Percentiles rank a stretch among this genome's conserved stretches.
Conservation (phyloP, 2,329 filamentous ascomycete species). For the Fusarium siculi region DNA sequence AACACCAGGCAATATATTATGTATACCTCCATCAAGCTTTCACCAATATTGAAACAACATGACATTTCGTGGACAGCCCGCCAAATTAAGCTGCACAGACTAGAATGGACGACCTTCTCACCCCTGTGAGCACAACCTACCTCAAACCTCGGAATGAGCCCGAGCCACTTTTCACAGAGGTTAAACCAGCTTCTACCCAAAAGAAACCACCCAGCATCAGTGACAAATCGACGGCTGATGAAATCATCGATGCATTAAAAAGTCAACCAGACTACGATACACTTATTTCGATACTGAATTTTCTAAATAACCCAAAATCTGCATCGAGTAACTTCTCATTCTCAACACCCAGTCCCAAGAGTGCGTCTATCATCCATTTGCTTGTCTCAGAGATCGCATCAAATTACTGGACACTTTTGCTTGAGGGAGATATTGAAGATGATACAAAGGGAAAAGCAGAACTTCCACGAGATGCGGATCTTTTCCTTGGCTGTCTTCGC, state of each 20-base stretch:
- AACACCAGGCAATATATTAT: background rate
- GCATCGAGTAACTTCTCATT: constrained; percentile 39
- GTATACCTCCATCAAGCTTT: background rate
- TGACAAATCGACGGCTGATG: constrained; percentile 52
- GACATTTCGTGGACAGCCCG: background rate
- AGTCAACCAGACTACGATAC: constrained; percentile 70
- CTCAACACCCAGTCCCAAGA: constrained; percentile 67
- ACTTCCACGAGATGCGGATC: constrained; percentile 52
- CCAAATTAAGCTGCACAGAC: background rate
- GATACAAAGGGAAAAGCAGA: constrained; percentile 3
- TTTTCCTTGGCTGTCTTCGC: constrained; percentile 72
- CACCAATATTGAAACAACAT: background rate
- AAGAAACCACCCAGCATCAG: constrained; percentile 1
- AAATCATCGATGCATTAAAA: constrained; percentile 69
- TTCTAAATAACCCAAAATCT: constrained; percentile 54
- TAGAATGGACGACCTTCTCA: constrained; percentile 67
- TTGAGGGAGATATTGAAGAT: constrained; percentile 52
- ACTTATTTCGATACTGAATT: constrained; percentile 63
- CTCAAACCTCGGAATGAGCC: constrained; percentile 50
- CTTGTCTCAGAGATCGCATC: constrained; percentile 80
- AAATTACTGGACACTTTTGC: constrained; percentile 80
- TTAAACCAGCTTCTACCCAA: constrained; percentile 39
- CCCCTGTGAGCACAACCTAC: constrained; percentile 64
- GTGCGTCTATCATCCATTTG: constrained; percentile 78
- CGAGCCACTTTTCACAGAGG: constrained; percentile 53